Conservation (phyloP, 2,329 filamentous ascomycete genomes). For the Erysiphe pulchra region DNA sequence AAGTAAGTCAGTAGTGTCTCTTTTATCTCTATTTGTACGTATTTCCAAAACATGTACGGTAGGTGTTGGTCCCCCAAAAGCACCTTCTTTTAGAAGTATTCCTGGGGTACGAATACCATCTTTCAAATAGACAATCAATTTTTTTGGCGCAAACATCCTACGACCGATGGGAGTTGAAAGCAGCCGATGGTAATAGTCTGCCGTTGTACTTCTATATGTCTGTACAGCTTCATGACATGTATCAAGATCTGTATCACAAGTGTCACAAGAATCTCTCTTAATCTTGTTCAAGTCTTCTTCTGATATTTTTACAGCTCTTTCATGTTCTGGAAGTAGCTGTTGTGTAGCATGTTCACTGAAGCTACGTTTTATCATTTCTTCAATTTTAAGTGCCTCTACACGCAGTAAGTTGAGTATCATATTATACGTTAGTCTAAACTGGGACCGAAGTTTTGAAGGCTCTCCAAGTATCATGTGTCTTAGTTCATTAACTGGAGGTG, state of each 20-base stretch:
- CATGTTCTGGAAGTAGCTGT: slow-evolving; percentile 76
- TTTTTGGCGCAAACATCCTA: slow-evolving; percentile 48
- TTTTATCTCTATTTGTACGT: slow-evolving; percentile 35
- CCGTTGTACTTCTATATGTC: slow-evolving; percentile 53
- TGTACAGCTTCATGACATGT: slow-evolving; percentile 60
- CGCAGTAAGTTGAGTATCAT: slow-evolving; percentile 94
- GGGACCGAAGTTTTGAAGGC: slow-evolving; percentile 80
- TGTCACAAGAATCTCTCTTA: slow-evolving; percentile 58
- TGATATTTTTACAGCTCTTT: slow-evolving; percentile 77
- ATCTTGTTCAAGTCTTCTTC: slow-evolving; percentile 81
- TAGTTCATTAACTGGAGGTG: slow-evolving; percentile 59
- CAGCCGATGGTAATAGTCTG: slow-evolving; percentile 52
- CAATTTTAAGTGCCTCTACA: slow-evolving; percentile 91
- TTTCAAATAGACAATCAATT: slow-evolving; percentile 63
- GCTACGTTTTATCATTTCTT: slow-evolving; percentile 99
- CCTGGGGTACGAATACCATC: slow-evolving; percentile 65
- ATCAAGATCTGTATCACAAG: slow-evolving; percentile 61
- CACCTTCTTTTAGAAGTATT: slow-evolving; percentile 52
- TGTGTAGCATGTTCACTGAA: slow-evolving; percentile 97
- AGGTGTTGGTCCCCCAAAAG: slow-evolving; percentile 35
- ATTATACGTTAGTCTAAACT: slow-evolving; percentile 95
- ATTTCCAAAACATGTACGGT: slow-evolving; percentile 60
- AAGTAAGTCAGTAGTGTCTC: slow-evolving; percentile 62
- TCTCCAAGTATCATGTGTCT: slow-evolving; percentile 90
- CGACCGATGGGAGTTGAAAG: slow-evolving; percentile 61